Base-by-base conservation (phyloP, 331 rosid species). In the Quercus lobata region DNA sequence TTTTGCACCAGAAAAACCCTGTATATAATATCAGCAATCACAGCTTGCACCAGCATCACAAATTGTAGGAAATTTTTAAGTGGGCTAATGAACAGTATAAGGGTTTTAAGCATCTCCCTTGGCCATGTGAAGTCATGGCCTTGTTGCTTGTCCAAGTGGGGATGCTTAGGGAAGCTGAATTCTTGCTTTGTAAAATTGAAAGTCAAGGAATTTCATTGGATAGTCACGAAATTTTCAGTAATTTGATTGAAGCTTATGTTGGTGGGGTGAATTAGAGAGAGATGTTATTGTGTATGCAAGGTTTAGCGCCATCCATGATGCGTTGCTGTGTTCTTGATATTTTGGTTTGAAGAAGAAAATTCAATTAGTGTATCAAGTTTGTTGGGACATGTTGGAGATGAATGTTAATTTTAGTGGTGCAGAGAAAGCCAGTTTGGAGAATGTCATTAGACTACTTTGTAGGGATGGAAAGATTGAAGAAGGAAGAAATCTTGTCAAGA, bases 401-500 rank as follows among this genome's bases (percentile, higher is more conserved):
- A 81, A 83, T 57, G 80, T 24, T 6, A 57, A 66, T 24, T 76
- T 82, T 58, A 85, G 85, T 84, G 72, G 74, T 86, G 87, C 78
- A 63, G 89, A 83, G 83, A 74, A 79, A 80, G 77, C 72, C 18
- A 63, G 76, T 12, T 65, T 91, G 81, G 97, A 91, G 74, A 84
- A 80, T 80, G 86, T 89, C 84, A 71, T 85, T 73, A 69, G 86
- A n/a, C 72, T 90, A 57, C 94, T 95, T 74, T 89, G 97, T 71
- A 3, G 78, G 29, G 82, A 91, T 57, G 92, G 89, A 62, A 91
- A 78, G 83, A 78, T 91, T 88, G 93, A 76, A 73, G 91, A 90
- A 85, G 94, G 94, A 4, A 93, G 97, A 73, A 87, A 78, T 69
- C 81, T 95, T 84, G 88, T 89, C 78, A 88, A 90, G 85, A 91